phyloP scores from a whole-genome alignment of 2,329 filamentous ascomycete species.

The Colletotrichum eremochloae region DNA sequence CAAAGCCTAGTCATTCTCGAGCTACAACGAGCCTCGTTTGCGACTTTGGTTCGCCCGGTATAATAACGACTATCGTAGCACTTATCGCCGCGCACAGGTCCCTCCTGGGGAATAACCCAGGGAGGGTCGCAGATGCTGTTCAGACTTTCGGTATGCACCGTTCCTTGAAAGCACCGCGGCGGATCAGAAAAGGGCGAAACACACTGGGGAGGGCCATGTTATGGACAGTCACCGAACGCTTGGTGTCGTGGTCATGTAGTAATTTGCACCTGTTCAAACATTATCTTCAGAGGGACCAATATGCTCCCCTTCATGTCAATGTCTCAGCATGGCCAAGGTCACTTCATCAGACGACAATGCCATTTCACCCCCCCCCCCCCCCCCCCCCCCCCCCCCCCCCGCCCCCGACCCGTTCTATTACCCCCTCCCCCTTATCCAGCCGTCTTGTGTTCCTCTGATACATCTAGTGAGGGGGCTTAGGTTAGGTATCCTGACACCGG shows the following conservation, averaged over 20 bases:
- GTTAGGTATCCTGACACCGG: slow-evolving; percentile 33
- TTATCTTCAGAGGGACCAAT: slow-evolving; percentile 8
- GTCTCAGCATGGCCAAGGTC: slow-evolving; percentile 36
- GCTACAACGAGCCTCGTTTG: slow-evolving; percentile 30
- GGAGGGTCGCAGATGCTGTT: slow-evolving; percentile 21
- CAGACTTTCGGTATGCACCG: slow-evolving; percentile 30
- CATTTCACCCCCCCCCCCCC: background rate
- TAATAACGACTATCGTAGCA: slow-evolving; percentile 19
- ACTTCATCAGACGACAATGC: slow-evolving; percentile 36
- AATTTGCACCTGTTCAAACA: background rate
- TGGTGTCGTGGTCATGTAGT: background rate
- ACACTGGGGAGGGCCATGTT: background rate
- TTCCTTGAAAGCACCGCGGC: slow-evolving; percentile 2
- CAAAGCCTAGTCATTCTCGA: slow-evolving; percentile 30
- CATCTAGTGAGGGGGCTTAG: slow-evolving; percentile 11
- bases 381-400: no score
- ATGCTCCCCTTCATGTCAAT: slow-evolving; percentile 35
- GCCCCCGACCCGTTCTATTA: background rate
- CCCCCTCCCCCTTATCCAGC: slow-evolving; percentile 5
- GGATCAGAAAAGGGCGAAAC: background rate
- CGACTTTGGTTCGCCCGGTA: slow-evolving; percentile 12
- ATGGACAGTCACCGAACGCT: background rate
- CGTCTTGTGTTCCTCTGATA: slow-evolving; percentile 15
- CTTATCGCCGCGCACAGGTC: slow-evolving; percentile 23
- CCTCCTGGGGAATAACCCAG: slow-evolving; percentile 5